These are phyloP conservation scores for Diutina catenulata DNA, from an alignment of 1,139 yeast genomes.

Conservation along the genomic window DNA sequence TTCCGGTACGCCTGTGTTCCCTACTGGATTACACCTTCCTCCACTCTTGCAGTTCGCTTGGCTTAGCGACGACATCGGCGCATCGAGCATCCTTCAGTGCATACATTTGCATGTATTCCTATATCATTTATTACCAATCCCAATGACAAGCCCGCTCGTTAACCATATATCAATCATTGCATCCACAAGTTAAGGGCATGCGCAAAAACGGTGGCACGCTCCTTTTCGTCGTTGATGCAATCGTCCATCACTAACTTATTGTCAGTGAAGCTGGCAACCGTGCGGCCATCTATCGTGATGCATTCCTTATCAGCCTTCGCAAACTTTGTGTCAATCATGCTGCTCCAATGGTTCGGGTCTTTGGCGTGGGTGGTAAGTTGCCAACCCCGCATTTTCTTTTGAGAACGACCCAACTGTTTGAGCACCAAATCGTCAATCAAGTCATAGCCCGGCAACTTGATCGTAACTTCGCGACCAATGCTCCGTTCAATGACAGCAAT, in stretches of 20 bases:
- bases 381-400: background rate
- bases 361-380: background rate
- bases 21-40: too few species aligned
- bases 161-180: too few species aligned
- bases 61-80: too few species aligned
- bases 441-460: background rate
- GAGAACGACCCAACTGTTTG: background rate
- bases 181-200: background rate
- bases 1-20: too few species aligned
- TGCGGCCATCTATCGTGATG: background rate
- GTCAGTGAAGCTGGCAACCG: background rate
- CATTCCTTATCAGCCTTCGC: background rate
- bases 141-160: too few species aligned
- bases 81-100: too few species aligned
- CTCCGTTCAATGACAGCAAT: background rate
- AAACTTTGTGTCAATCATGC: background rate
- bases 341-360: slow-evolving; percentile 2
- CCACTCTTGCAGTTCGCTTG: too few species aligned
- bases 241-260: background rate
- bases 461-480: background rate
- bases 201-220: slow-evolving; percentile 2
- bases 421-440: background rate
- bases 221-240: background rate
- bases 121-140: too few species aligned
- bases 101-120: too few species aligned